phyloP scores from a whole-genome alignment of 768 basidiomycete genomes.

The Kwoniella dejecticola region DNA sequence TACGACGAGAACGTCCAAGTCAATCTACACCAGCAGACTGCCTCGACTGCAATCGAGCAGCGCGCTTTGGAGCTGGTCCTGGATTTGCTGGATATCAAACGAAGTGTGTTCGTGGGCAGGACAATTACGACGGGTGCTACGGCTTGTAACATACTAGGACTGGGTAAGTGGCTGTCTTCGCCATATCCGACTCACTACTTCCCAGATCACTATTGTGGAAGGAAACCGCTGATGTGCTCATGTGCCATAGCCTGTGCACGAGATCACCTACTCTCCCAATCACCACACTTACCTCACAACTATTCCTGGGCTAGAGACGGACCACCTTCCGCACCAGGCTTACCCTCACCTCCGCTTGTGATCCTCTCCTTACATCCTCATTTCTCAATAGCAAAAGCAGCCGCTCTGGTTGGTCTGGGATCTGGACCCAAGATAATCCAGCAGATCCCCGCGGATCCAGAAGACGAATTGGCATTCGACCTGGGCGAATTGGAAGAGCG shows the following conservation, averaged over 20 bases:
- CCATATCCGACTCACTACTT: no score
- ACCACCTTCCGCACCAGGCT: conserved; percentile 45
- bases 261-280: conserved; percentile 50
- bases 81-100: conserved; percentile 43
- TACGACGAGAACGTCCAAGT: conserved; percentile 57
- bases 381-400: conserved; percentile 58
- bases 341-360: conserved; percentile 36
- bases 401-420: conserved; percentile 57
- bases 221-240: no score
- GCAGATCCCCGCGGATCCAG: conserved; percentile 9
- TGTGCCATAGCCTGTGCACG: conserved; percentile 54
- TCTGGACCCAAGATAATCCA: conserved; percentile 54
- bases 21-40: conserved; percentile 37
- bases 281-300: conserved; percentile 37
- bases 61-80: conserved; percentile 51
- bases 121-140: conserved; percentile 60
- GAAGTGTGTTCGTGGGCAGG: conserved; percentile 52
- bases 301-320: conserved; percentile 58
- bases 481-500: conserved; percentile 46
- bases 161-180: conserved; percentile 45
- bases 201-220: no score
- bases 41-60: conserved; percentile 49
- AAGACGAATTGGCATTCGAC: conserved; percentile 54
- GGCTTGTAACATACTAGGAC: conserved; percentile 57
- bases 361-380: conserved; percentile 57